phyloP scores from a whole-genome alignment of 345 rosid genomes.

The Conringia planisiliqua region DNA sequence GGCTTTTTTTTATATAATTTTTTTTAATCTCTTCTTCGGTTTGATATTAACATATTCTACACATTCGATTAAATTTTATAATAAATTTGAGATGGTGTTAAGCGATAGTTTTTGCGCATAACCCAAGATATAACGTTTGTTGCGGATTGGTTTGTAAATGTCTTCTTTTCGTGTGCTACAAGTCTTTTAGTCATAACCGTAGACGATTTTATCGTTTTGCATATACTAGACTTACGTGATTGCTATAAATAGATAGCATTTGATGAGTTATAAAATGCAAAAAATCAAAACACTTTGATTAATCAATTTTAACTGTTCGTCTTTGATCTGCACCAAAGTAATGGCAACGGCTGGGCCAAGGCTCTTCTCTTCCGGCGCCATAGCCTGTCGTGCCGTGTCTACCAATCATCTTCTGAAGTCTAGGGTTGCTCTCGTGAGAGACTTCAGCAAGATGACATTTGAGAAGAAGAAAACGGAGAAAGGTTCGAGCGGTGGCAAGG shows the following conservation, averaged over 20 bases:
- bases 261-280: background rate
- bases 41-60: background rate
- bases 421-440: conserved; percentile 8
- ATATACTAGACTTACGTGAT: conserved; percentile 1
- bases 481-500: background rate
- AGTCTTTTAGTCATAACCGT: conserved; percentile 8
- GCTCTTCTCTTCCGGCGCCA: background rate
- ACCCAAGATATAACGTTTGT: background rate
- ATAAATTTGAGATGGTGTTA: too few species aligned
- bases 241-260: conserved; percentile 10
- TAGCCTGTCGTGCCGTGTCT: background rate
- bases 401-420: background rate
- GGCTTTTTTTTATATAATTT: background rate
- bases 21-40: background rate
- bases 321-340: background rate
- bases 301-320: background rate
- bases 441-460: conserved; percentile 23
- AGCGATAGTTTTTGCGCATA: too few species aligned
- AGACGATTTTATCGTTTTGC: conserved; percentile 13
- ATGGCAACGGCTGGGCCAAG: conserved; percentile 1
- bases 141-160: conserved; percentile 10
- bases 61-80: too few species aligned
- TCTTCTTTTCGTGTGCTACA: conserved; percentile 19
- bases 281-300: background rate
- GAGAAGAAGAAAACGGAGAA: conserved; percentile 22